A percentile compares a stretch with the other conserved stretches of the same genome.
phyloP scores from a whole-genome alignment of 352 stramenopile genomes.

The Elongisporangium undulatum region DNA sequence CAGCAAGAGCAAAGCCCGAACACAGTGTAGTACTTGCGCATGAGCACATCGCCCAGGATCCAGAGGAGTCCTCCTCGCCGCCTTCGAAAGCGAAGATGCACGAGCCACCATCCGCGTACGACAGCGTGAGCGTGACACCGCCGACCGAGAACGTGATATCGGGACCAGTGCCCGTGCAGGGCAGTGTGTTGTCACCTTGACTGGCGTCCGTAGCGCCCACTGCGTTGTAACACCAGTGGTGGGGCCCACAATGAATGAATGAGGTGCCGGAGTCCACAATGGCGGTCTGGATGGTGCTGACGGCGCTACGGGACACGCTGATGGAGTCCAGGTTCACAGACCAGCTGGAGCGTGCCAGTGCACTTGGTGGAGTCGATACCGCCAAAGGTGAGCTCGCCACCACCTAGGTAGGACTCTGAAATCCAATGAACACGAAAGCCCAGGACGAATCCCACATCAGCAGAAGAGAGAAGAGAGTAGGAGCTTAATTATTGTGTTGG shows the following conservation, averaged over 20 bases:
- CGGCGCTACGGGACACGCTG: conserved; percentile 42
- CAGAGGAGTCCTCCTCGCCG: conserved; percentile 83
- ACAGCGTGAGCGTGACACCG: conserved; percentile 89
- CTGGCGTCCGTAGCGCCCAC: conserved; percentile 91
- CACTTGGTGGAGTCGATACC: conserved; percentile 88
- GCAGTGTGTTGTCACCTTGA: conserved; percentile 94
- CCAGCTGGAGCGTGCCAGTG: conserved; percentile 88
- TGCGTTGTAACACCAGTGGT: conserved; percentile 73
- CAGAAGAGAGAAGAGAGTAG: too few species aligned
- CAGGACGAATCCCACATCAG: too few species aligned
- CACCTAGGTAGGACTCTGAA: conserved; percentile 95
- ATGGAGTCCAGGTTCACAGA: conserved; percentile 67
- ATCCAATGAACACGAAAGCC: too few species aligned
- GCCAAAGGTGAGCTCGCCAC: conserved; percentile 78
- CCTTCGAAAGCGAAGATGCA: conserved; percentile 97
- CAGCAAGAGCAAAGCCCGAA: conserved; percentile 86
- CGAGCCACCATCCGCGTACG: conserved; percentile 73
- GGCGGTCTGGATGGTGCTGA: conserved; percentile 52
- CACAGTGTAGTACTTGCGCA: conserved; percentile 94
- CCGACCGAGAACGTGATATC: conserved; percentile 92
- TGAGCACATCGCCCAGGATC: conserved; percentile 94
- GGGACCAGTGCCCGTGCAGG: conserved; percentile 85
- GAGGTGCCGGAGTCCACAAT: conserved; percentile 98
- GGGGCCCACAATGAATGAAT: conserved; percentile 92
- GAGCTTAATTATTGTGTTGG: too few species aligned